Evolutionary conservation across 2,329 filamentous ascomycete species (phyloP), one percentile per base, ranked within the genome.

Genomic region (Pseudogymnoascus sp.): DNA sequence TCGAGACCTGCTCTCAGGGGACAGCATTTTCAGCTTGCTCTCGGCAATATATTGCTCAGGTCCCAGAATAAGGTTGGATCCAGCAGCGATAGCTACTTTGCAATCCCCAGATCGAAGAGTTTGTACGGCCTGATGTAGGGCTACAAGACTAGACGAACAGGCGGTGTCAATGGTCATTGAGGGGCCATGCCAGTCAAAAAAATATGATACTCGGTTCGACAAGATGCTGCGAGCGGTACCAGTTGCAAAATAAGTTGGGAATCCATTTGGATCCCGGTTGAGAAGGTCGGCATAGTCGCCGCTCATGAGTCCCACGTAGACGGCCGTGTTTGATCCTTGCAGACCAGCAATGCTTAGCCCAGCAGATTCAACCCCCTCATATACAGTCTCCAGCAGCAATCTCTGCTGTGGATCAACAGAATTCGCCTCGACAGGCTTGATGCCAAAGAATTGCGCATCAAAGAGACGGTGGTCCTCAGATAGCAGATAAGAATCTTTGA

Each of bases 41-140:
- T 69, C 69, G 8, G 67, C 69, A 25, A 71, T 64, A 67, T 66
- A 69, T 36, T 58, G 28, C 25, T 45, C 66, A 4, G 66, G 65
- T 22, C 67, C 45, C 9, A 70, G 30, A n/a, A 67, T 69, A 33
- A 68, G 35, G 35, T 66, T 61, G 8, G 25, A 16, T 14, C 63
- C 60, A 2, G 23, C 45, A 36, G 62, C 60, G 5, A 66, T 30
- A 19, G 45, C 69, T 38, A 70, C 67, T 5, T 66, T 64, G 5
- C 68, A 70, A 19, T 74, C 72, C 7, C 70, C 67, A 14, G 61
- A 65, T 9, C 69, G 66, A 12, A 77, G 60, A 19, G 66, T 67
- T 49, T 73, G 71, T 42, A 77, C 78, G 1, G 80, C 82, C 41
- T 80, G 71, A 67, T 84, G 80, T 4, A 84, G 72, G 0, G 80